Evolutionary conservation across 495 filamentous ascomycete species (phyloP).

Genomic region (Lichina pygmaea): DNA sequence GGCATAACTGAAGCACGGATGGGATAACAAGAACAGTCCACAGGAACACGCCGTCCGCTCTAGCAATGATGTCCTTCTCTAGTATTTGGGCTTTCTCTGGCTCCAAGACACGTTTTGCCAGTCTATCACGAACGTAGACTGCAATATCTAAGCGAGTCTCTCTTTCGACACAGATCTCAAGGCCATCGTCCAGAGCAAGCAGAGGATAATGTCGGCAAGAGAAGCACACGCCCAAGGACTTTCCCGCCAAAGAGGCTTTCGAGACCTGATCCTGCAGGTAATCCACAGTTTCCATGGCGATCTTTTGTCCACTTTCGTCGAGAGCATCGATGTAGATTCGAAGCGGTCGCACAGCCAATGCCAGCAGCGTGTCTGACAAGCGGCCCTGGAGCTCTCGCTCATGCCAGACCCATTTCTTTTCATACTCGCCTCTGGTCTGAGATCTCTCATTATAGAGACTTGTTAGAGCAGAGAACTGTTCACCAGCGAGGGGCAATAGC

Average conservation of each 20-base stretch:
- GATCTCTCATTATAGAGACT: background rate
- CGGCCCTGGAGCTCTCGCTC: background rate
- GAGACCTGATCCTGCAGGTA: background rate
- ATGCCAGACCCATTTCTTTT: background rate
- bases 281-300: slow-evolving; percentile 6
- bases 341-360: background rate
- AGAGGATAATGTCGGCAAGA: background rate
- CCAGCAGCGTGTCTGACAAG: background rate
- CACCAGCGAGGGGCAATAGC: too few species aligned
- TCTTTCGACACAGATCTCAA: background rate
- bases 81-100: background rate
- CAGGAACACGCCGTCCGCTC: background rate
- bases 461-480: background rate
- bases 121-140: background rate
- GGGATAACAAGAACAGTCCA: background rate
- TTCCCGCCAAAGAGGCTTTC: background rate
- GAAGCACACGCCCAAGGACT: background rate
- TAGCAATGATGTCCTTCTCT: background rate
- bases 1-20: background rate
- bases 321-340: slow-evolving; percentile 11
- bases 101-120: background rate
- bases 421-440: background rate
- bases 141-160: background rate
- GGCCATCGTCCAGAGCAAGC: background rate
- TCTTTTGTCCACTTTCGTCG: slow-evolving; percentile 11